Evolutionary conservation across 805 yeast species (phyloP).

Genomic region (Wickerhamiella shivajii): DNA sequence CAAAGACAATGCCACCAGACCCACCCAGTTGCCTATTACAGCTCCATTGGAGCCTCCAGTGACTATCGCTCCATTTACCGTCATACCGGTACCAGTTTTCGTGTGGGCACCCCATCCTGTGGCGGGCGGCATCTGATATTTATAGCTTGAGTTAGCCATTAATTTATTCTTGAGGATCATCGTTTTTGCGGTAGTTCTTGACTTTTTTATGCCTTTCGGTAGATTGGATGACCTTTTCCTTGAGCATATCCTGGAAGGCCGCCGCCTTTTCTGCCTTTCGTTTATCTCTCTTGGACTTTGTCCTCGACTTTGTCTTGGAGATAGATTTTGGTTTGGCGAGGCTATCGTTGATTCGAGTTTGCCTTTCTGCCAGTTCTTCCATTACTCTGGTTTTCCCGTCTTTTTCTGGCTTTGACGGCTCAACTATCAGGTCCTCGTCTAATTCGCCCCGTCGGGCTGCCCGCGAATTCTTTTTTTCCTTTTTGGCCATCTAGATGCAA

Average conservation of each 20-base stretch:
- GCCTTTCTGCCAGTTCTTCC: conserved; percentile 13
- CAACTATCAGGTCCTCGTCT: conserved; percentile 7
- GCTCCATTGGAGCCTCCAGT: conserved; percentile 6
- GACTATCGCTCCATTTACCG: conserved; percentile 1
- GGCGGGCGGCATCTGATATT: no score
- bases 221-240: conserved; percentile 20
- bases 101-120: no score
- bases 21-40: not conserved
- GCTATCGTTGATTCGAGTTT: conserved; percentile 7
- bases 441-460: conserved; percentile 15
- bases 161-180: not conserved
- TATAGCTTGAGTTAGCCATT: not conserved
- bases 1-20: conserved; percentile 5
- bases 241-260: conserved; percentile 18
- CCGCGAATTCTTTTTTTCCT: conserved; percentile 13
- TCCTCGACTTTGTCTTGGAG: conserved; percentile 9
- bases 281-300: conserved; percentile 14
- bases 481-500: conserved; percentile 7
- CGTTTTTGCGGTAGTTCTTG: conserved; percentile 14
- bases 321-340: conserved; percentile 3
- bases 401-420: not conserved
- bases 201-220: conserved; percentile 18
- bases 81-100: not conserved
- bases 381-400: conserved; percentile 12
- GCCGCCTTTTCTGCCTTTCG: conserved; percentile 15